Conservation (phyloP, 2,329 filamentous ascomycete species). For the Hypoxylon sp. region DNA sequence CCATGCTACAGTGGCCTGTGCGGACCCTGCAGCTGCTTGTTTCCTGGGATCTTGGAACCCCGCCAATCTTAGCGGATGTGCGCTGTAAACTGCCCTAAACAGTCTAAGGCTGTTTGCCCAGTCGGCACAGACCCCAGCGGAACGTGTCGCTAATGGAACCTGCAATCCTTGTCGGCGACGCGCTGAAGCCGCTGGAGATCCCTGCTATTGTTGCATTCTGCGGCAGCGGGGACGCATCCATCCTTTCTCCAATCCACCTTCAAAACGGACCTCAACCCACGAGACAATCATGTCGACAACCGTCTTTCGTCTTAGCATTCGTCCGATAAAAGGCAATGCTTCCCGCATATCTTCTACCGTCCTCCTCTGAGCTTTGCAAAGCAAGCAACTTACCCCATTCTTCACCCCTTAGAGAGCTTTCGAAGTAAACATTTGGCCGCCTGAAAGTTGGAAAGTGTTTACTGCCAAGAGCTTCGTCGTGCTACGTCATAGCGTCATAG, state of each 20-base stretch:
- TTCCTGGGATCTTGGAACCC: constrained; percentile 27
- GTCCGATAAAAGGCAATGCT: constrained; percentile 15
- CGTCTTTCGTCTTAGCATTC: constrained; percentile 1
- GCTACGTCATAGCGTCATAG: constrained; percentile 38
- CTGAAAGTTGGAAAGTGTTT: neutral
- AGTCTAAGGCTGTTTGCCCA: constrained; percentile 8
- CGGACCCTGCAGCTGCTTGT: constrained; percentile 17
- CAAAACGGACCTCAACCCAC: constrained; percentile 12
- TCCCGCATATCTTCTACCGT: neutral
- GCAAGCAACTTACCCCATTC: no score
- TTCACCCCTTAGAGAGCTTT: neutral
- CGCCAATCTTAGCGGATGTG: constrained; percentile 22
- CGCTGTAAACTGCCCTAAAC: constrained; percentile 33
- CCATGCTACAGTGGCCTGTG: constrained; percentile 32
- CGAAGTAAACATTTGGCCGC: neutral
- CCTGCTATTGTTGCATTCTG: constrained; percentile 35
- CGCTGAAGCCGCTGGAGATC: constrained; percentile 11
- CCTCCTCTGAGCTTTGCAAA: neutral
- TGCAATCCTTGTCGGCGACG: constrained; percentile 14
- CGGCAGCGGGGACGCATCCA: constrained; percentile 22
- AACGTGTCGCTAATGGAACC: constrained; percentile 32
- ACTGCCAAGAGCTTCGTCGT: constrained; percentile 4
- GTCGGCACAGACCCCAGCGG: constrained; percentile 15
- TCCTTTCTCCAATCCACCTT: constrained; percentile 22
- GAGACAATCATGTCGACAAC: constrained; percentile 24